Base-by-base conservation (phyloP, 2,329 filamentous ascomycete species). In the Botrytis pseudocinerea region DNA sequence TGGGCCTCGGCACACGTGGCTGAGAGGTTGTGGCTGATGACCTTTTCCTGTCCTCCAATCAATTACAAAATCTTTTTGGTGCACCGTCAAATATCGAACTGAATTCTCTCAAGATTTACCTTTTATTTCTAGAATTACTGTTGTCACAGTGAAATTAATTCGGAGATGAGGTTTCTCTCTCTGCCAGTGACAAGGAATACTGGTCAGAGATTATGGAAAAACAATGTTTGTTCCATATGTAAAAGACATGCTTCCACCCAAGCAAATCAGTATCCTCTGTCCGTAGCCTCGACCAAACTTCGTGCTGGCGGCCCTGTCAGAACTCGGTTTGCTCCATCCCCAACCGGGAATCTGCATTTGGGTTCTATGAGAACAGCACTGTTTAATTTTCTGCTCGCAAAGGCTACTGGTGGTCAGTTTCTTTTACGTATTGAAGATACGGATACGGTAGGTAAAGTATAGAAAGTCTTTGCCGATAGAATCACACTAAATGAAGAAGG, bases 371-470 rank as follows among this genome's bases (percentile, higher is more conserved):
- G 96, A 73, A 99, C 96, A 0, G 97, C 97, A 0, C 83, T 99
- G n/a, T 98, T 94, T 85, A 98, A 97, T 80, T 98, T 95, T 77
- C 85, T 99, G 7, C 87, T 97, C n/a, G 95, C 96, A 0, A 93
- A 91, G 79, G 90, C 92, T 4, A 97, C 96, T 0, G 91, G 92
- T 7, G 96, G 96, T 10, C 92, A 97, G 81, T 99, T 99, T 79
- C 83, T 99, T 18, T 84, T 99, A 68, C 90, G 96, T 16, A 90
- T 99, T 76, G 96, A 99, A 84, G 96, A 99, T 82, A 99, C 96
- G 7, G 96, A 98, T 83, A 93, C 93, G 87, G 93, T 94, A 83
- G n/a, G 51, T 32, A 6, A 28, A 28, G 78, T 70, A 74, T 70
- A 48, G 38, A 16, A 38, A 18, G 40, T 70, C 54, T 73, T 73